phyloP scores from a whole-genome alignment of 208 protist species.

The Phytomonas sp. region DNA sequence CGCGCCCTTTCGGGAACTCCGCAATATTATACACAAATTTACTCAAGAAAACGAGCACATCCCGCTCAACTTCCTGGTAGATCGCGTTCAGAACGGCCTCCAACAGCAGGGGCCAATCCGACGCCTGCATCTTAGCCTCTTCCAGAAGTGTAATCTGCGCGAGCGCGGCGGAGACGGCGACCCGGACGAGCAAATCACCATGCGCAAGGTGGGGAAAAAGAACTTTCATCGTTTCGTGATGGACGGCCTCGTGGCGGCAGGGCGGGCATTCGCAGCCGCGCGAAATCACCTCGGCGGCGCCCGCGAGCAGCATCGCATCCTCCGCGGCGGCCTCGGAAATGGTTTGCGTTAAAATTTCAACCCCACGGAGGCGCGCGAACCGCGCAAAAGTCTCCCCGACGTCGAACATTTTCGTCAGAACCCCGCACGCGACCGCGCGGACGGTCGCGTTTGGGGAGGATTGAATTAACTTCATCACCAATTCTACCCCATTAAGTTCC shows the following conservation, averaged over 20 bases:
- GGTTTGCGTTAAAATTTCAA: slow-evolving; percentile 33
- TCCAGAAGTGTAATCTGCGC: slow-evolving; percentile 77
- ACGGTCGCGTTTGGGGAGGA: slow-evolving; percentile 23
- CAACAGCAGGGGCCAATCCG: slow-evolving; percentile 17
- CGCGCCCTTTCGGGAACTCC: slow-evolving; percentile 49
- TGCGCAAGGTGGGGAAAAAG: slow-evolving; percentile 49
- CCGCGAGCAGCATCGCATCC: slow-evolving; percentile 43
- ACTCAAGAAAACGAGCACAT: slow-evolving; percentile 69
- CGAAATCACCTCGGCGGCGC: slow-evolving; percentile 58
- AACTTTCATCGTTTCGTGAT: slow-evolving; percentile 25
- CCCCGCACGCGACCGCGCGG: slow-evolving; percentile 44
- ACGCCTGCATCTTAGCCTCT: slow-evolving; percentile 57
- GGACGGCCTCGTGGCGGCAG: slow-evolving; percentile 47
- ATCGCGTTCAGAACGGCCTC: slow-evolving; percentile 27
- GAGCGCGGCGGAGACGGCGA: slow-evolving; percentile 42
- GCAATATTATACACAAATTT: slow-evolving; percentile 53
- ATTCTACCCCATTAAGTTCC: slow-evolving; percentile 24
- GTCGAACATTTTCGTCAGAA: slow-evolving; percentile 40
- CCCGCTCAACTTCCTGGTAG: slow-evolving; percentile 59
- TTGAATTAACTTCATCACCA: slow-evolving; percentile 30
- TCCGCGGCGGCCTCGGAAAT: slow-evolving; percentile 12
- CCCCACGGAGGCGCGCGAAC: slow-evolving; percentile 31
- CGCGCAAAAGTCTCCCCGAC: slow-evolving; percentile 69
- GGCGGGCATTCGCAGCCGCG: slow-evolving; percentile 39
- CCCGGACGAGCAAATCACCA: slow-evolving; percentile 57